These are phyloP conservation scores for Didymella sp. DNA, from an alignment of 2,329 filamentous ascomycete species.

Conservation along the genomic window DNA sequence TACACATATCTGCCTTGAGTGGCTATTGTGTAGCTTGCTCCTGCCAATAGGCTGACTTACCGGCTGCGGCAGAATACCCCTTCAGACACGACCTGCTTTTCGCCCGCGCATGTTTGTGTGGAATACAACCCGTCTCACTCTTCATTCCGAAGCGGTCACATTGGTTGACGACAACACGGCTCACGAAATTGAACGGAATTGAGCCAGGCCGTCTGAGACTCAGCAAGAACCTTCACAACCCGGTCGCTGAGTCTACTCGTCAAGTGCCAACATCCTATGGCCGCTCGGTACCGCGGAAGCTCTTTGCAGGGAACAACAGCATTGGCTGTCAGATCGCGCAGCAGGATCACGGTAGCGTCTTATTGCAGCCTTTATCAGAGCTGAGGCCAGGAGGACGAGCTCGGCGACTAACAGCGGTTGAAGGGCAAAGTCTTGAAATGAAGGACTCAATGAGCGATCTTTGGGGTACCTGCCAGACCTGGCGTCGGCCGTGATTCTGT, in stretches of 20 bases:
- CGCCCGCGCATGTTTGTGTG: background rate
- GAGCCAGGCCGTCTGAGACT: background rate
- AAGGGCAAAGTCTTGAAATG: background rate
- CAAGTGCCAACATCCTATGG: background rate
- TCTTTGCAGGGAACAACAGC: background rate
- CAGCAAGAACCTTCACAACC: background rate
- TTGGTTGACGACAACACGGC: background rate
- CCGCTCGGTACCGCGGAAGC: background rate
- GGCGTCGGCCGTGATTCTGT: background rate
- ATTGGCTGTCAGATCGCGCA: background rate
- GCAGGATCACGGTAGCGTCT: background rate
- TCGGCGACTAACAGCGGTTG: background rate
- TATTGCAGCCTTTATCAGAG: background rate
- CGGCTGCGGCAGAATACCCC: background rate
- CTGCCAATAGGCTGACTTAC: conserved; percentile 4
- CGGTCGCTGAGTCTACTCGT: background rate
- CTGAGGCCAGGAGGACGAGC: background rate
- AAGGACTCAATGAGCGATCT: background rate
- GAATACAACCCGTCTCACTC: background rate
- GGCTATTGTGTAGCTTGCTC: background rate
- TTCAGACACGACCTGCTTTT: background rate
- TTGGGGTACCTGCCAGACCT: background rate
- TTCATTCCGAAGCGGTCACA: background rate
- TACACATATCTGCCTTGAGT: conserved; percentile 1
- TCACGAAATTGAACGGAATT: background rate